Conservation (phyloP, 2,329 filamentous ascomycete genomes). For the Drechslerella coelobrocha region DNA sequence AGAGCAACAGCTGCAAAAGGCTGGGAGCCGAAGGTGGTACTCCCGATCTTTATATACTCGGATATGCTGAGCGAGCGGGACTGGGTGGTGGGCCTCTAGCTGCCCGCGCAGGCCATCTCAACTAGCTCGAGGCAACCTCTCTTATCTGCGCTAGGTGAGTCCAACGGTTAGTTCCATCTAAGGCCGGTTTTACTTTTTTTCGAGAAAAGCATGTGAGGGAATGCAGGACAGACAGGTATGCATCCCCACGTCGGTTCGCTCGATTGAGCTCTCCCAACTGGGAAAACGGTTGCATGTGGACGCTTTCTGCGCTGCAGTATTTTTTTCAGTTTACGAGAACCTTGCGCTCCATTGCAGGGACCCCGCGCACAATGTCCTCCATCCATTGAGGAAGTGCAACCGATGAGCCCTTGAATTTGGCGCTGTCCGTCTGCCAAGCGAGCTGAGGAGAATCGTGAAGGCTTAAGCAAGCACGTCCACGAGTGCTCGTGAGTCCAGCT, state of each 20-base stretch:
- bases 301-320: background rate
- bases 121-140: constrained; percentile 1
- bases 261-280: constrained; percentile 11
- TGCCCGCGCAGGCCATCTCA: background rate
- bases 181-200: constrained; percentile 1
- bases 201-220: background rate
- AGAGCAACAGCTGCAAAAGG: constrained; percentile 9
- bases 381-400: constrained; percentile 15
- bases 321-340: background rate
- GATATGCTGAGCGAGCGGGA: background rate
- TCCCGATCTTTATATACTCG: constrained; percentile 13
- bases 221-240: constrained; percentile 6
- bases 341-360: background rate
- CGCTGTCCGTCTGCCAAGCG: constrained; percentile 24
- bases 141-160: too few species aligned
- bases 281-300: constrained; percentile 43
- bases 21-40: background rate
- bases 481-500: background rate
- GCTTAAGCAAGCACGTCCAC: background rate
- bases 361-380: constrained; percentile 1
- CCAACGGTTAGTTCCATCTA: background rate
- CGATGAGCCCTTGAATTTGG: constrained; percentile 7
- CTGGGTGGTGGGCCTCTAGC: constrained; percentile 1
- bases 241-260: constrained; percentile 25
- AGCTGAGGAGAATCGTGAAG: constrained; percentile 22